Percentiles rank a stretch among this genome's conserved stretches.
phyloP scores from a whole-genome alignment of 2,329 filamentous ascomycete species.

The Calonectria honghensis region DNA sequence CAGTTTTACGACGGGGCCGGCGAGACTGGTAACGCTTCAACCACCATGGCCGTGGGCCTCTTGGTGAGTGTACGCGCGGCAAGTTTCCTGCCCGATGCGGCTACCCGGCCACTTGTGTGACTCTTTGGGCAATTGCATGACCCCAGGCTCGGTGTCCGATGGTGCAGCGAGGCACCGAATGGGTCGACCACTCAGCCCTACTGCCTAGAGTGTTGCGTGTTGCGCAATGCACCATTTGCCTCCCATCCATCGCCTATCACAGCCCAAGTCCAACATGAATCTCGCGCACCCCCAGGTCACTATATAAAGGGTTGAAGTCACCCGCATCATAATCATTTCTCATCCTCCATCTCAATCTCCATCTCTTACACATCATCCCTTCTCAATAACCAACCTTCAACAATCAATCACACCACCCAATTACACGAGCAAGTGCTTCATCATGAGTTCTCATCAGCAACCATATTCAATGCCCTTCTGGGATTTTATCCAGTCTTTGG shows the following conservation, averaged over 20 bases:
- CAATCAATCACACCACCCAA: constrained; percentile 20
- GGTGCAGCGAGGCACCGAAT: constrained; percentile 42
- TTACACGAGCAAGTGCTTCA: constrained; percentile 42
- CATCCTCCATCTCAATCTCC: constrained; percentile 37
- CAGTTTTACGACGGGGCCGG: constrained; percentile 30
- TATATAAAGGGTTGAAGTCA: constrained; percentile 17
- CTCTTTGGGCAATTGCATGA: constrained; percentile 11
- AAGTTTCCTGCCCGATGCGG: constrained; percentile 36
- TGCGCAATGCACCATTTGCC: constrained; percentile 37
- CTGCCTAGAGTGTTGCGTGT: constrained; percentile 48
- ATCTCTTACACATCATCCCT: constrained; percentile 17
- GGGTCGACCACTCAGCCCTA: constrained; percentile 51
- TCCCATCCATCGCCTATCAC: constrained; percentile 4
- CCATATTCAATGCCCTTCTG: constrained; percentile 54
- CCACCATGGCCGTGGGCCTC: constrained; percentile 22
- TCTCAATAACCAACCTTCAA: constrained; percentile 16
- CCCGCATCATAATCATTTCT: constrained; percentile 9
- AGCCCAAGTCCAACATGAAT: constrained; percentile 4
- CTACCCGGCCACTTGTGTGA: constrained; percentile 25
- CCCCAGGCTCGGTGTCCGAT: constrained; percentile 34
- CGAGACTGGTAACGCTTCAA: constrained; percentile 1
- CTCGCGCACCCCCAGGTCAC: neutral
- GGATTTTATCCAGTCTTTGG: constrained; percentile 61
- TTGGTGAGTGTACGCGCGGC: constrained; percentile 51
- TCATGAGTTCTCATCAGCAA: constrained; percentile 53